Evolutionary conservation across 164 flowering plant genomes (phyloP).

Genomic region (Aristolochia contorta): DNA sequence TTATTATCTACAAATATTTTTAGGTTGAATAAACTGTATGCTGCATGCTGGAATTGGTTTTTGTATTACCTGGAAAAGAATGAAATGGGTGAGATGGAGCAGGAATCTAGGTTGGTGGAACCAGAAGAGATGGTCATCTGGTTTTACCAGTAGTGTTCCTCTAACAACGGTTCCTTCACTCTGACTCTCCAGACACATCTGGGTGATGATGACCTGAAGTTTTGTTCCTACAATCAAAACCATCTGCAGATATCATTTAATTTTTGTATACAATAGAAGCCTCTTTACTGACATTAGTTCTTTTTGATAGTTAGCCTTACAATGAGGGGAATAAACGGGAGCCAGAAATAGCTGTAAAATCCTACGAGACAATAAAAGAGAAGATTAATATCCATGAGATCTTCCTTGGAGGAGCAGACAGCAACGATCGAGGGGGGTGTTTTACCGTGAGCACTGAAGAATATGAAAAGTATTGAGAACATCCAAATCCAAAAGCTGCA

Average conservation of each 20-base stretch:
- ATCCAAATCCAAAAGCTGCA: slow-evolving; percentile 65
- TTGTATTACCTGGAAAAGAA: slow-evolving; percentile 45
- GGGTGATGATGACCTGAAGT: slow-evolving; percentile 51
- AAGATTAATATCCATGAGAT: not conserved
- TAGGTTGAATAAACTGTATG: no score
- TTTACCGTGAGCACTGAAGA: slow-evolving; percentile 55
- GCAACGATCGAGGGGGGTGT: not conserved
- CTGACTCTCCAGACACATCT: slow-evolving; percentile 42
- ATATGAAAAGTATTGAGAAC: slow-evolving; percentile 43
- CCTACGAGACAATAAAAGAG: slow-evolving; percentile 21
- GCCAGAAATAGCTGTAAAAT: slow-evolving; percentile 47
- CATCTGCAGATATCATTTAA: slow-evolving; percentile 22
- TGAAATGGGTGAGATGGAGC: slow-evolving; percentile 41
- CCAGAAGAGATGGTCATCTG: slow-evolving; percentile 54
- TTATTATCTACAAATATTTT: no score
- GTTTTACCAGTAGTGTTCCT: slow-evolving; percentile 56
- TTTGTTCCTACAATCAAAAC: slow-evolving; percentile 50
- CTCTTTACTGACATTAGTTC: no score
- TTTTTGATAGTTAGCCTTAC: slow-evolving; percentile 18
- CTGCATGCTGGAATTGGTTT: no score
- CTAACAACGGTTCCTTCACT: slow-evolving; percentile 26
- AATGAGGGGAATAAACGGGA: slow-evolving; percentile 53
- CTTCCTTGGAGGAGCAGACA: not conserved
- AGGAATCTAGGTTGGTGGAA: slow-evolving; percentile 45
- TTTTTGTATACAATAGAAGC: not conserved